These are phyloP conservation scores for Spongospora subterranea DNA, from an alignment of 208 protist genomes.

Conservation along the genomic window DNA sequence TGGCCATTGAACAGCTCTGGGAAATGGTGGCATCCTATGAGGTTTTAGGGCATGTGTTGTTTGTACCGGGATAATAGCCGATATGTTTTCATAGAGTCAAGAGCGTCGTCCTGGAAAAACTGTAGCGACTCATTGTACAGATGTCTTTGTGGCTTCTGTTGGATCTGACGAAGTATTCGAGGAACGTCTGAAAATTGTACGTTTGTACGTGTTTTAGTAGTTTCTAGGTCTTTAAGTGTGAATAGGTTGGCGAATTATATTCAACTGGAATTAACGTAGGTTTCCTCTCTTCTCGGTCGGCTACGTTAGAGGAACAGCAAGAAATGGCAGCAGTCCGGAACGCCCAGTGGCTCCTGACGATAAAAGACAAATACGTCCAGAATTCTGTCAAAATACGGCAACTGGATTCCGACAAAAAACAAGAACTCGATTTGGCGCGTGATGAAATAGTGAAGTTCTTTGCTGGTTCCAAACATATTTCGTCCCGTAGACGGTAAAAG, in stretches of 20 bases:
- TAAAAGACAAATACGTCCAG: conserved; percentile 49
- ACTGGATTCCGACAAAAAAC: conserved; percentile 27
- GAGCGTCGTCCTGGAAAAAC: not conserved
- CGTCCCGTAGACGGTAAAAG: not conserved
- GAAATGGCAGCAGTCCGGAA: not conserved
- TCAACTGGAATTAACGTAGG: conserved; percentile 8
- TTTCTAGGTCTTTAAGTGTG: not conserved
- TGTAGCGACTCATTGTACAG: conserved; percentile 1
- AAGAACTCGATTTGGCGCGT: conserved; percentile 8
- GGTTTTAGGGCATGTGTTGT: not conserved
- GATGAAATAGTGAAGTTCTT: conserved; percentile 52
- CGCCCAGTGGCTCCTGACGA: conserved; percentile 42
- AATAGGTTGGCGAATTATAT: conserved; percentile 28
- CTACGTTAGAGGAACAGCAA: conserved; percentile 47
- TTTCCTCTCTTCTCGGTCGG: not conserved
- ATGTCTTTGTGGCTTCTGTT: conserved; percentile 32
- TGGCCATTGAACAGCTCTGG: conserved; percentile 48
- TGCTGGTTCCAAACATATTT: not conserved
- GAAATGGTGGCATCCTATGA: not conserved
- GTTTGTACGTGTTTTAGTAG: not conserved
- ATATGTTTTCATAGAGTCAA: not conserved
- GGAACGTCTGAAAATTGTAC: not conserved
- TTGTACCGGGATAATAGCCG: not conserved
- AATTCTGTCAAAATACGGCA: not conserved
- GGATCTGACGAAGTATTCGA: conserved; percentile 39